Evolutionary conservation across 352 stramenopile species (phyloP).

Genomic region (Lagenidium sp.): DNA sequence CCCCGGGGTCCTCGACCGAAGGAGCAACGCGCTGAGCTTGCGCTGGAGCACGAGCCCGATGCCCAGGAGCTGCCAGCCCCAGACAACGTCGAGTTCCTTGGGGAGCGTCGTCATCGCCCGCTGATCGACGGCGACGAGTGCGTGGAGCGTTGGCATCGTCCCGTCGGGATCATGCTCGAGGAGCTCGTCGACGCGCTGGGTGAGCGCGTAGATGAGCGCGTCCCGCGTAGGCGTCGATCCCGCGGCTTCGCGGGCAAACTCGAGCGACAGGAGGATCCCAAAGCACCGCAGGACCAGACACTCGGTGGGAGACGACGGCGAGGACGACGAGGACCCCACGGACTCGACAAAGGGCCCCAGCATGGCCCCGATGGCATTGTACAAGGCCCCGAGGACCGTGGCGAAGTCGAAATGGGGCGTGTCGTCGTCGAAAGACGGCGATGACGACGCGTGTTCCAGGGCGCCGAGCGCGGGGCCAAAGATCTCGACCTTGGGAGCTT

Average conservation of each 20-base stretch:
- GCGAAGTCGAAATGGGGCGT: neutral
- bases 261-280: constrained; percentile 13
- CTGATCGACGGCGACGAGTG: constrained; percentile 7
- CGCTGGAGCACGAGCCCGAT: constrained; percentile 40
- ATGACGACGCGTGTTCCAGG: neutral
- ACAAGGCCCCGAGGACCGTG: neutral
- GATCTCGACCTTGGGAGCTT: too few relatives aligned
- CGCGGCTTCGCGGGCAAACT: constrained; percentile 42
- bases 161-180: constrained; percentile 22
- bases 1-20: constrained; percentile 17
- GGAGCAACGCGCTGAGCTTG: constrained; percentile 36
- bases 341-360: too few relatives aligned
- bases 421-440: too few relatives aligned
- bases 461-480: constrained; percentile 2
- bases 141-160: constrained; percentile 24
- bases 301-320: neutral
- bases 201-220: constrained; percentile 26
- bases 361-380: constrained; percentile 3
- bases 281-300: constrained; percentile 1
- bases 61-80: constrained; percentile 24
- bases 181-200: constrained; percentile 26
- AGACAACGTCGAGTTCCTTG: constrained; percentile 24
- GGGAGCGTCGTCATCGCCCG: neutral
- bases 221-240: constrained; percentile 18
- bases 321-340: neutral